Percentiles rank a stretch among this genome's conserved stretches.
These are phyloP conservation scores for Fusarium ambrosium DNA, from an alignment of 2,329 filamentous ascomycete species.

Conservation along the genomic window DNA sequence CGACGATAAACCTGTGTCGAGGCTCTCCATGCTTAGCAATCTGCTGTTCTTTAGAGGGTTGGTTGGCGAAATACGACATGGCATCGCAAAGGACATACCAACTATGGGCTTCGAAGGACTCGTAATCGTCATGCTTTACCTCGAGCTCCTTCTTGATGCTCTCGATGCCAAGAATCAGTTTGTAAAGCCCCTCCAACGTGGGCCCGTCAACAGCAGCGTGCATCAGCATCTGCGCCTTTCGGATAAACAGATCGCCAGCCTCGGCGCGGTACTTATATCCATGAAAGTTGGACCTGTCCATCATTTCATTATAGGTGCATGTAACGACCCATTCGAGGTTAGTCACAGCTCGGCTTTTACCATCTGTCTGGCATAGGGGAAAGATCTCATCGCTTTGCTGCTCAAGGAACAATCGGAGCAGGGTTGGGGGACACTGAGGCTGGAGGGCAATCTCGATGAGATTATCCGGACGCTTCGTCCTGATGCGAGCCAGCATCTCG, in stretches of 20 bases:
- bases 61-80: background rate
- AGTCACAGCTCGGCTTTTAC: background rate
- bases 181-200: background rate
- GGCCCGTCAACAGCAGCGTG: background rate
- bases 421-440: background rate
- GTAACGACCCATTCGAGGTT: slow-evolving; percentile 23
- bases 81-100: slow-evolving; percentile 11
- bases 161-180: background rate
- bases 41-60: background rate
- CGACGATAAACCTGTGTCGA: slow-evolving; percentile 17
- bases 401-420: slow-evolving; percentile 11
- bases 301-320: background rate
- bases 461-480: slow-evolving; percentile 1
- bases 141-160: background rate
- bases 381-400: too few relatives aligned
- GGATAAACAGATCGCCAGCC: background rate
- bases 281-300: background rate
- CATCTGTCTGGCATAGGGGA: background rate
- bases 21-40: background rate
- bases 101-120: background rate
- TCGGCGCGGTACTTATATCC: background rate
- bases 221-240: background rate
- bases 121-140: background rate
- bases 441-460: slow-evolving; percentile 24
- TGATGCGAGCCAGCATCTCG: background rate